These are phyloP conservation scores for Cicer judaicum DNA, from an alignment of 306 rosid species.

Conservation along the genomic window DNA sequence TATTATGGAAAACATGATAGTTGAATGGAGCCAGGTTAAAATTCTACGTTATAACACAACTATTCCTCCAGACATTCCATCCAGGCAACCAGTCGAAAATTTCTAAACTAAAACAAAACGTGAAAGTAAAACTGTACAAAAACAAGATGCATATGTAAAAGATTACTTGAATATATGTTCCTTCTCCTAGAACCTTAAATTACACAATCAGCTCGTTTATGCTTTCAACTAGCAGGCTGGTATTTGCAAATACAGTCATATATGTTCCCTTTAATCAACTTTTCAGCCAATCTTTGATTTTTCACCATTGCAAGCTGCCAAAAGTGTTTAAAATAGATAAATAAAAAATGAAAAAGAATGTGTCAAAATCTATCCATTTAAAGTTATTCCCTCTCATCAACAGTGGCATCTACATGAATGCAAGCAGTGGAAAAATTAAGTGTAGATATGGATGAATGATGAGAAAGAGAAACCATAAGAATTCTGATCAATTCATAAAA, in stretches of 20 bases:
- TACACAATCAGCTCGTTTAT: neutral
- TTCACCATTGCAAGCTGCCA: conserved; percentile 99
- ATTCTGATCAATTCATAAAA: conserved; percentile 20
- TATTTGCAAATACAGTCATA: conserved; percentile 87
- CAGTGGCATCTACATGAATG: neutral
- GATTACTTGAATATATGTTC: conserved; percentile 2
- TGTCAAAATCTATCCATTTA: conserved; percentile 3
- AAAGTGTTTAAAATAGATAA: neutral
- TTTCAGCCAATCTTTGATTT: conserved; percentile 95
- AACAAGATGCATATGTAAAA: neutral
- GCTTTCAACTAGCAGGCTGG: conserved; percentile 62
- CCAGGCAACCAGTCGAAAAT: neutral
- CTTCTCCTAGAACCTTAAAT: conserved; percentile 1
- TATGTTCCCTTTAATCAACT: conserved; percentile 80
- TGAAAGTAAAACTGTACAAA: conserved; percentile 1
- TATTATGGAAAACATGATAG: neutral
- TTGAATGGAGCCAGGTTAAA: neutral
- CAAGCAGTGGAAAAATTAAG: neutral
- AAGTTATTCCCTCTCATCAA: conserved; percentile 3
- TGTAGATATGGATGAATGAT: conserved; percentile 12
- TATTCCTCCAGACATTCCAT: conserved; percentile 1
- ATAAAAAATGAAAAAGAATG: conserved; percentile 10
- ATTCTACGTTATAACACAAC: conserved; percentile 4
- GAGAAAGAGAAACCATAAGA: conserved; percentile 11
- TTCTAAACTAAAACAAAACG: neutral